Evolutionary conservation across 768 basidiomycete species (phyloP).

Genomic region (Xanthoconium stramineum): DNA sequence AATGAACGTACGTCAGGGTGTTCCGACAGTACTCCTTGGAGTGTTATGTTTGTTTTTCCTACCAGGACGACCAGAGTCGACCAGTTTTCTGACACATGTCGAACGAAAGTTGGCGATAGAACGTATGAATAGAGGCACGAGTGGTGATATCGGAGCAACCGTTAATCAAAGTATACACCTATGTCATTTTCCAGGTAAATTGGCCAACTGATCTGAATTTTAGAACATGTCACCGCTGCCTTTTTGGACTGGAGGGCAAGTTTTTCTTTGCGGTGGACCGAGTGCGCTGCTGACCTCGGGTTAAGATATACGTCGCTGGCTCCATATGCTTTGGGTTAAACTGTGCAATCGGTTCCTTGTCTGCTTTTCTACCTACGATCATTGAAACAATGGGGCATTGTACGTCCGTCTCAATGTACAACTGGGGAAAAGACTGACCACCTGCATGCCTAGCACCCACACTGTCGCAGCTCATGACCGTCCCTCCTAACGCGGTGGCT

Average conservation of each 20-base stretch:
- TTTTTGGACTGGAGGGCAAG: slow-evolving; percentile 46
- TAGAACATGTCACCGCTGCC: slow-evolving; percentile 42
- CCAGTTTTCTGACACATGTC: not conserved
- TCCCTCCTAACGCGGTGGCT: slow-evolving; percentile 51
- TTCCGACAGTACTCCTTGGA: slow-evolving; percentile 43
- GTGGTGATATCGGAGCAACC: slow-evolving; percentile 39
- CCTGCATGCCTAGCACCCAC: slow-evolving; percentile 35
- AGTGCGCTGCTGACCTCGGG: slow-evolving; percentile 5
- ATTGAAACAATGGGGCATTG: slow-evolving; percentile 49
- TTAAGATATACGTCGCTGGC: slow-evolving; percentile 41
- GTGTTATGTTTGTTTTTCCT: slow-evolving; percentile 27
- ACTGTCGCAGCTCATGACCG: slow-evolving; percentile 47
- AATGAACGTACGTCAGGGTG: slow-evolving; percentile 42
- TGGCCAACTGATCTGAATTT: not conserved
- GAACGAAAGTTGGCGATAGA: too few relatives aligned
- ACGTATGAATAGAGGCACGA: slow-evolving; percentile 31
- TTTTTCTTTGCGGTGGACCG: not conserved
- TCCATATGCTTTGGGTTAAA: slow-evolving; percentile 48
- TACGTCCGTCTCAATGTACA: slow-evolving; percentile 21
- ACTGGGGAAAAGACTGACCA: not conserved
- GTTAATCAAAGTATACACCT: slow-evolving; percentile 36
- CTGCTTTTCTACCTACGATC: slow-evolving; percentile 55
- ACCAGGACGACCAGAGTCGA: slow-evolving; percentile 33
- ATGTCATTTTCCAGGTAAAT: not conserved
- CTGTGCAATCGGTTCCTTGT: slow-evolving; percentile 46